phyloP scores from a whole-genome alignment of 2,329 filamentous ascomycete genomes.

The Fusarium subglutinans region DNA sequence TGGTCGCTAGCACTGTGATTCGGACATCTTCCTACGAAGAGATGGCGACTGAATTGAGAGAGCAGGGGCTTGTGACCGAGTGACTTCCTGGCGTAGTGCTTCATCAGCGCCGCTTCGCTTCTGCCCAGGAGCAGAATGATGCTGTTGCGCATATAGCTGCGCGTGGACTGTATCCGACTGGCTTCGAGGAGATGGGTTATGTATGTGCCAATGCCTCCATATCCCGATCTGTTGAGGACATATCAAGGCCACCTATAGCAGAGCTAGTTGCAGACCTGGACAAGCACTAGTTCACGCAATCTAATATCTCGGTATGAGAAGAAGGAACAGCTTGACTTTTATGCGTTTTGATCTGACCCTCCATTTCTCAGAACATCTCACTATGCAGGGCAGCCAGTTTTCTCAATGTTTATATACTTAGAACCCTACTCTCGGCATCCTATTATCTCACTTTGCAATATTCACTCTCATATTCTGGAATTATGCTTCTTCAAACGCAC shows the following conservation, averaged over 20 bases:
- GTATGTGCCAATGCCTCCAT: neutral
- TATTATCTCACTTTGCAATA: too few species aligned
- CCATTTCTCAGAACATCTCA: too few species aligned
- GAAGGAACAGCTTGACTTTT: neutral
- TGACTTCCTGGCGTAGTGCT: neutral
- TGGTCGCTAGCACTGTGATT: neutral
- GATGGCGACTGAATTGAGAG: neutral
- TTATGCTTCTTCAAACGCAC: neutral
- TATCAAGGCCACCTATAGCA: neutral
- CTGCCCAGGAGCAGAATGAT: neutral
- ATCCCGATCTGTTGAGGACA: neutral
- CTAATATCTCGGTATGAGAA: neutral
- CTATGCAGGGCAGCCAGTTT: neutral
- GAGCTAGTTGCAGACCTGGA: neutral
- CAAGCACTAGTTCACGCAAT: neutral
- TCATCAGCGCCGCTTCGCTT: neutral
- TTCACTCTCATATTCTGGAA: neutral
- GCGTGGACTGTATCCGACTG: neutral
- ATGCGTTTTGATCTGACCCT: too few species aligned
- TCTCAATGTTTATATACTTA: neutral
- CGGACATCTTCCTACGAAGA: neutral
- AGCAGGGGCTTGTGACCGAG: neutral
- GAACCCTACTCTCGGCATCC: neutral
- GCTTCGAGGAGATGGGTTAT: neutral
- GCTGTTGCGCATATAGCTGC: neutral